Evolutionary conservation across 495 filamentous ascomycete genomes (phyloP).

Genomic region (Rusavskia elegans): DNA sequence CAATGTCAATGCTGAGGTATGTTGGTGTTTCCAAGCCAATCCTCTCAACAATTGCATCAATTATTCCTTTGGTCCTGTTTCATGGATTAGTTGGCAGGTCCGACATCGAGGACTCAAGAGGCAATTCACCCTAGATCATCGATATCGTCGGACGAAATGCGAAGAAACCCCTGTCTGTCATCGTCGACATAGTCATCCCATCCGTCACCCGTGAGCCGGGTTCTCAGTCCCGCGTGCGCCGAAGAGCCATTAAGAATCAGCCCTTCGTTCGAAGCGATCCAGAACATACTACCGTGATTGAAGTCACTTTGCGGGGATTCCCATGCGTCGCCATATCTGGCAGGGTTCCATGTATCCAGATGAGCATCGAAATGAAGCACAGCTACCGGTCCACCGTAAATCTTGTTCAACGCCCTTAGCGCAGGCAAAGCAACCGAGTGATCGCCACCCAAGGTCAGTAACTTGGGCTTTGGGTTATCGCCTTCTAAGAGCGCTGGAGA

Average conservation of each 20-base stretch:
- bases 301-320: conserved; percentile 50
- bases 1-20: conserved; percentile 62
- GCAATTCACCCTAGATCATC: conserved; percentile 37
- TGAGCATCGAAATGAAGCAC: conserved; percentile 79
- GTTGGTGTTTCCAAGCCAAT: conserved; percentile 48
- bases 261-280: conserved; percentile 60
- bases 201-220: conserved; percentile 47
- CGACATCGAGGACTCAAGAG: neutral
- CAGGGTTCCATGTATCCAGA: conserved; percentile 73
- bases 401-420: conserved; percentile 50
- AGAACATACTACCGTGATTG: conserved; percentile 79
- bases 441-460: conserved; percentile 71
- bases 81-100: neutral
- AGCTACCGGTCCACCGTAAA: conserved; percentile 54
- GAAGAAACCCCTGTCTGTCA: conserved; percentile 44
- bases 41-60: conserved; percentile 38
- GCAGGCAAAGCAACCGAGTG: conserved; percentile 66
- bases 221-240: conserved; percentile 66
- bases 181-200: conserved; percentile 55
- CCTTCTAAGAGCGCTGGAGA: conserved; percentile 20
- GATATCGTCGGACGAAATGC: conserved; percentile 52
- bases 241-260: conserved; percentile 50
- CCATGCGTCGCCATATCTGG: conserved; percentile 64
- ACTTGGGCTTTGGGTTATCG: conserved; percentile 34
- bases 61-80: conserved; percentile 34